Evolutionary conservation across 805 yeast species (phyloP).

Genomic region (Kuraishia floccosa): DNA sequence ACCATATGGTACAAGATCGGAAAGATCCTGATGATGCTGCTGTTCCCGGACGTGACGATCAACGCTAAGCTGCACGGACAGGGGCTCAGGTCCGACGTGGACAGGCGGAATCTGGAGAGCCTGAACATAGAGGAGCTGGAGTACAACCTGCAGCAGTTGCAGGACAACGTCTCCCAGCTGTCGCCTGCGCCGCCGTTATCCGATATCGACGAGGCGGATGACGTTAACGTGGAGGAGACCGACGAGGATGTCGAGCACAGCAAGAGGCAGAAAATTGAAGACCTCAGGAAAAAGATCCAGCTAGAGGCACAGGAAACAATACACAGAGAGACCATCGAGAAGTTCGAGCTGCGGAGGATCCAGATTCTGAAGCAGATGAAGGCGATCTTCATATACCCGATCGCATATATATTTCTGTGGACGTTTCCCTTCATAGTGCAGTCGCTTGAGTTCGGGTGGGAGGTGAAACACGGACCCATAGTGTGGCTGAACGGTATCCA

Average conservation of each 20-base stretch:
- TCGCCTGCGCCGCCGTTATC: not conserved
- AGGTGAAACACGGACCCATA: constrained; percentile 39
- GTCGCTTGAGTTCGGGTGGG: constrained; percentile 33
- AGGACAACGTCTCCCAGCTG: not conserved
- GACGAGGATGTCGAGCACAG: not conserved
- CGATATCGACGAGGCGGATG: not conserved
- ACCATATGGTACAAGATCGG: constrained; percentile 18
- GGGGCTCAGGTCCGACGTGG: constrained; percentile 12
- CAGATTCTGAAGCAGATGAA: constrained; percentile 70
- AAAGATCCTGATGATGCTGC: constrained; percentile 13
- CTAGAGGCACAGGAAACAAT: constrained; percentile 22
- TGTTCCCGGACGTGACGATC: constrained; percentile 19
- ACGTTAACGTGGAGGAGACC: not conserved
- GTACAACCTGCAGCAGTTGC: constrained; percentile 2
- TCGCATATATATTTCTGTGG: constrained; percentile 76
- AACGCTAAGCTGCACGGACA: constrained; percentile 17
- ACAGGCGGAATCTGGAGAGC: constrained; percentile 12
- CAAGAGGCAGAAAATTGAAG: not conserved
- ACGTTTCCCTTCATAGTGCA: constrained; percentile 64
- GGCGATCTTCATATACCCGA: constrained; percentile 73
- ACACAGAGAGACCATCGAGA: constrained; percentile 48
- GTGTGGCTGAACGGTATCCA: constrained; percentile 56
- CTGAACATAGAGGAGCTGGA: constrained; percentile 5
- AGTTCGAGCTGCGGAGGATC: constrained; percentile 50
- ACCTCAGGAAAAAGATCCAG: constrained; percentile 5